Evolutionary conservation across 2,329 filamentous ascomycete species (phyloP), one percentile per base, ranked within the genome.

Genomic region (Whalleya microplaca): DNA sequence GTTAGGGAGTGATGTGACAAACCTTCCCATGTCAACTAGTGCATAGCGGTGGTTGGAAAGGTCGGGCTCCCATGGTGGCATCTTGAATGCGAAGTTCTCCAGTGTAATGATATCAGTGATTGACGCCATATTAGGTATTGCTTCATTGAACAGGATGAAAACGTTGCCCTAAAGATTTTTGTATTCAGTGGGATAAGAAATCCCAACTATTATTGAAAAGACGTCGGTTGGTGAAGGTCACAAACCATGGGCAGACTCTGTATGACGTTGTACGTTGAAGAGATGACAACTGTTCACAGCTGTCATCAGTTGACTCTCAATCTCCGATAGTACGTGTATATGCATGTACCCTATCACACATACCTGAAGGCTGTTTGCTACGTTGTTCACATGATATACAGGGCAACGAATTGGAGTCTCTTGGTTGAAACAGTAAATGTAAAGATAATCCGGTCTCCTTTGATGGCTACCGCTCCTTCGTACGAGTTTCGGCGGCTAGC

Each of bases 21-120:
- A 83, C 82, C 82, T 84, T 68, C 83, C 83, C 81, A 85, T 84
- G 62, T 85, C 83, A 53, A 85, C 82, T 50, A 85, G 71, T 50
- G 82, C 82, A 66, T 82, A 82, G 16, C 83, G 75, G 58, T 84
- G 81, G 65, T 71, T 82, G 51, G 75, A 64, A 43, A 73, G 74
- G 51, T 75, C 66, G 21, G 78, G 74, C 50, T 74, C 67, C 82
- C 82, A 85, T 71, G 67, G 67, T 37, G 78, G 76, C 65, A 85
- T 73, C 66, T 75, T 79, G 41, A 77, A 68, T 58, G 73, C 66
- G 56, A 82, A 75, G 64, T 83, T 83, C 18, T 80, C 78, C 58
- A 85, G 76, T 3, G 78, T 82, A 53, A 85, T 72, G 61, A 80
- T 70, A 64, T 80, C 74, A 32, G 74, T 70, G 37, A 69, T 46